Conservation (phyloP, 2,329 filamentous ascomycete genomes). For the Cladophialophora exuberans region DNA sequence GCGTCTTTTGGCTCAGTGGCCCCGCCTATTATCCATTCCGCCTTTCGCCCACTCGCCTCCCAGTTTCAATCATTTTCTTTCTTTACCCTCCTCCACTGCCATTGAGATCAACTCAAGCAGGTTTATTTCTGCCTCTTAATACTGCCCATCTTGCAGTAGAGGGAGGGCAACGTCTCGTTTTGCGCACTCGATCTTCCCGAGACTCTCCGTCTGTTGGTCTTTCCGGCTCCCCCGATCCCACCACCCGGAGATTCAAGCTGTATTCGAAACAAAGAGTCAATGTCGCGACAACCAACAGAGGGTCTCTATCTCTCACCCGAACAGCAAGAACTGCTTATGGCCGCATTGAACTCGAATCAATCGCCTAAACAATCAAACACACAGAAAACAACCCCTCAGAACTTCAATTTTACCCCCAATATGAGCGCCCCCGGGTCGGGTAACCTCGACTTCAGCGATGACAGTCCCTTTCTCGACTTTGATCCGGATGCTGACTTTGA, state of each 20-base stretch:
- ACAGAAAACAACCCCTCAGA: conserved; percentile 13
- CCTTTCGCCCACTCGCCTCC: conserved; percentile 4
- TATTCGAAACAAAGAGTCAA: conserved; percentile 6
- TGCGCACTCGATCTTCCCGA: not conserved
- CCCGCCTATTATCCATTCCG: conserved; percentile 14
- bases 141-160: conserved; percentile 19
- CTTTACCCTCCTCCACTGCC: conserved; percentile 3
- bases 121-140: conserved; percentile 14
- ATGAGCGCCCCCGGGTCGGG: conserved; percentile 48
- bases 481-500: conserved; percentile 71
- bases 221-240: not conserved
- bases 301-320: conserved; percentile 72
- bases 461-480: conserved; percentile 84
- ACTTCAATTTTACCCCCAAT: conserved; percentile 50
- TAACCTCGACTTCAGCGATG: conserved; percentile 61
- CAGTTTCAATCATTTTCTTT: conserved; percentile 5
- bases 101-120: conserved; percentile 6
- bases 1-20: not conserved
- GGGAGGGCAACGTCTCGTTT: conserved; percentile 2
- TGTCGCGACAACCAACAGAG: conserved; percentile 22
- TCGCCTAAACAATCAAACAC: conserved; percentile 23
- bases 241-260: not conserved
- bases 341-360: conserved; percentile 74
- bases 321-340: conserved; percentile 75
- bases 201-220: not conserved